Evolutionary conservation across 306 rosid genomes (phyloP).

Genomic region (Arachis stenosperma): DNA sequence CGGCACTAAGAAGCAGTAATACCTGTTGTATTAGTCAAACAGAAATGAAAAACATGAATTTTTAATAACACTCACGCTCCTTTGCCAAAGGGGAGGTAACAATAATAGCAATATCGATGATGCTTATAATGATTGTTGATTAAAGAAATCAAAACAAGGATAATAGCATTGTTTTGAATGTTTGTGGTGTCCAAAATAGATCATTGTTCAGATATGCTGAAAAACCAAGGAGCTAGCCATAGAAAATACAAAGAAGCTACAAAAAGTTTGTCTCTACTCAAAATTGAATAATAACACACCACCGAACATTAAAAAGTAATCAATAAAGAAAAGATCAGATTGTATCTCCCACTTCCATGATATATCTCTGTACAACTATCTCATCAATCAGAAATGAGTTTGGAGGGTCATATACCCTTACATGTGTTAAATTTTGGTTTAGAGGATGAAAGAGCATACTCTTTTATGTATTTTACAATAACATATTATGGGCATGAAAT

Average conservation of each 20-base stretch:
- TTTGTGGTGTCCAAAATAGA: not conserved
- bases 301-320: too few species aligned
- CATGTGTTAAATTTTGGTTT: too few species aligned
- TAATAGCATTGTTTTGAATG: not conserved
- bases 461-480: too few species aligned
- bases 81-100: not conserved
- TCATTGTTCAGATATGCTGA: too few species aligned
- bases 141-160: too few species aligned
- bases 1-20: slow-evolving; percentile 66
- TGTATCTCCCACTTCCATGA: too few species aligned
- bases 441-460: too few species aligned
- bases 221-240: not conserved
- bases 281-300: too few species aligned
- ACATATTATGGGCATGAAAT: too few species aligned
- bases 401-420: not conserved
- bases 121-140: too few species aligned
- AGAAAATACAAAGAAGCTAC: not conserved
- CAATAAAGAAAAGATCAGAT: too few species aligned
- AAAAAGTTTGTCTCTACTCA: not conserved
- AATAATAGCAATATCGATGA: not conserved
- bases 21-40: slow-evolving; percentile 47
- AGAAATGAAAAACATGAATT: slow-evolving; percentile 21
- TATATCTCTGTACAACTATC: too few species aligned
- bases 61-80: not conserved
- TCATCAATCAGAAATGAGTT: not conserved